Base-by-base conservation (phyloP, 306 rosid genomes). In the Casuarina equisetifolia region DNA sequence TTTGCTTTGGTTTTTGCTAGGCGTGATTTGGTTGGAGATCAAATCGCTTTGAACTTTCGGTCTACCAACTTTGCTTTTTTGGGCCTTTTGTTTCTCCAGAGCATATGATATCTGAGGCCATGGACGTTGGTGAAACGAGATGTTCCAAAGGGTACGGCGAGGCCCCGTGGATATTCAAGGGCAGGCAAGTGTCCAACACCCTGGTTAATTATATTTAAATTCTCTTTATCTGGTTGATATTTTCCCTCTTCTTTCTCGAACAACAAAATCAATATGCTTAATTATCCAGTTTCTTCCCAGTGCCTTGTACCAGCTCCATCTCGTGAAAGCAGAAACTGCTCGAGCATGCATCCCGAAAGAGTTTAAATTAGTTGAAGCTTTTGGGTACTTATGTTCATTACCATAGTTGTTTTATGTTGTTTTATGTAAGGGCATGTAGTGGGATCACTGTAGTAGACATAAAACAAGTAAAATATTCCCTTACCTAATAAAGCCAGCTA, bases 291-390 rank as follows among this genome's bases (percentile, higher is more conserved):
- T 67, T 9, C 48, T 67, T 67, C 35, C 82, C 82, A 95, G 98
- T 67, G 98, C 98, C 36, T 84, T 84, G 89, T 95, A 95, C 87
- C 97, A 95, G 55, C 93, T 95, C 43, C 97, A 92, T 84, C 92
- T 92, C 40, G 97, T 95, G 82, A 92, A 89, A 75, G 90, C 96
- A 52, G 89, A 89, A 74, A 89, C 89, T 73, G 97, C 89, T 73
- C 82, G 96, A 79, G 88, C 90, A 2, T 86, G 82, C 81, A 89
- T 95, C 77, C 99, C 98, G 4, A 91, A 88, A 84, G 96, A 95
- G 69, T 88, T 95, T 69, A 92, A 86, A 87, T 79, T 95, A 70
- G 93, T 95, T 69, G 90, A 95, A 88, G 95, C 95, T 76, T 95
- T 92, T 86, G 98, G 98, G 97, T 88, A 80, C 55, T 40, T 61